Conservation (phyloP, 2,329 filamentous ascomycete genomes). For the Penicillium sclerotigenum region DNA sequence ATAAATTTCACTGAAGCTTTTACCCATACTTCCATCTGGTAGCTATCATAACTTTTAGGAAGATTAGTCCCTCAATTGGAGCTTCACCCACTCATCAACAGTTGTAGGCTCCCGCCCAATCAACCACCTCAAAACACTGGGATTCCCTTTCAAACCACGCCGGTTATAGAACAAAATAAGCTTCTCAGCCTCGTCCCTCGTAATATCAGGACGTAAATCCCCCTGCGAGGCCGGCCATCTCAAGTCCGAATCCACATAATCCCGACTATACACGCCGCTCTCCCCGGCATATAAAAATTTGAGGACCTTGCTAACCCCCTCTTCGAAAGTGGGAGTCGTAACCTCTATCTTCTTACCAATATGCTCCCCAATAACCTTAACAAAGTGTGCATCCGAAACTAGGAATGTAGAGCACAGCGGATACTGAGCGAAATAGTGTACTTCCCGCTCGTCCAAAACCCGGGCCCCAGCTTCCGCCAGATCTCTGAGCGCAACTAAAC, state of each 20-base stretch:
- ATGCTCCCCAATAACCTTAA: neutral
- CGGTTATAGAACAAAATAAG: neutral
- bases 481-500: neutral
- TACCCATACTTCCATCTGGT: neutral
- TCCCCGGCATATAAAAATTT: neutral
- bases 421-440: neutral
- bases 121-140: neutral
- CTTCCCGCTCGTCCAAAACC: neutral
- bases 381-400: neutral
- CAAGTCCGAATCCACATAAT: neutral
- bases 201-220: neutral
- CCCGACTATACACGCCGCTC: neutral
- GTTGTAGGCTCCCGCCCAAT: neutral
- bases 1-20: neutral
- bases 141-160: neutral
- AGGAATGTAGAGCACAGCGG: neutral
- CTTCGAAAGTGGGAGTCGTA: neutral
- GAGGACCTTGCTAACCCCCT: neutral
- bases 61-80: neutral
- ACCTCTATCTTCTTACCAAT: neutral
- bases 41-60: neutral
- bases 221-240: neutral
- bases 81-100: neutral
- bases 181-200: neutral
- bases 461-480: neutral